Evolutionary conservation across 768 basidiomycete species (phyloP).

Genomic region (Pleurotus salmoneostramineus): DNA sequence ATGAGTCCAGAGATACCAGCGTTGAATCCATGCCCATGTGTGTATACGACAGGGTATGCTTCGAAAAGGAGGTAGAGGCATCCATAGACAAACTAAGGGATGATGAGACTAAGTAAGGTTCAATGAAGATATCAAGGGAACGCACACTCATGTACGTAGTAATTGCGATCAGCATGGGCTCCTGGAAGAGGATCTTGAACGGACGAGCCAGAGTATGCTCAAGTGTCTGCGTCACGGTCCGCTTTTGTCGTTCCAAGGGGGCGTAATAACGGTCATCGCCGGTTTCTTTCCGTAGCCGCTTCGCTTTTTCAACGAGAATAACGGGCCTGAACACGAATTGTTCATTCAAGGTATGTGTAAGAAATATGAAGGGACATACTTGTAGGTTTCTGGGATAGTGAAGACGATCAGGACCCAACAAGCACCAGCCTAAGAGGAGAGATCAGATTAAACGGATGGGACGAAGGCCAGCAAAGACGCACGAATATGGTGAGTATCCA

Average conservation of each 20-base stretch:
- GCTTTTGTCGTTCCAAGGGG: conserved; percentile 39
- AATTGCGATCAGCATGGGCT: conserved; percentile 64
- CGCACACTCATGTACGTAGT: conserved; percentile 59
- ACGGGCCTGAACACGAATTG: conserved; percentile 36
- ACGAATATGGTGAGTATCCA: conserved; percentile 60
- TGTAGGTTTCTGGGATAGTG: conserved; percentile 67
- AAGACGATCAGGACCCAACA: conserved; percentile 48
- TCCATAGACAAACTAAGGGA: conserved; percentile 53
- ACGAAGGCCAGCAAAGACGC: conserved; percentile 16
- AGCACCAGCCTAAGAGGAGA: conserved; percentile 34
- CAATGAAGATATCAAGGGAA: conserved; percentile 5
- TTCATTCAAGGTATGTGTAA: background rate
- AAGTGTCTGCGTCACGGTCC: conserved; percentile 33
- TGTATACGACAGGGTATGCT: conserved; percentile 59
- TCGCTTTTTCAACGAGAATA: conserved; percentile 50
- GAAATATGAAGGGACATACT: conserved; percentile 25
- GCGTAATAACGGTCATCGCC: conserved; percentile 50
- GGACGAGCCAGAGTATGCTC: conserved; percentile 52
- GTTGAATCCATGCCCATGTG: conserved; percentile 46
- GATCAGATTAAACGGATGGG: background rate
- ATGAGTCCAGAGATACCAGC: conserved; percentile 53
- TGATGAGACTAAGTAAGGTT: background rate
- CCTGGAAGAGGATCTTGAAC: conserved; percentile 58
- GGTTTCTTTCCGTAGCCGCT: conserved; percentile 44
- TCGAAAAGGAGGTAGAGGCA: conserved; percentile 59